Evolutionary conservation across 306 rosid genomes (phyloP), one percentile per base, ranked within the genome.

Genomic region (Gynostemma pentaphyllum): DNA sequence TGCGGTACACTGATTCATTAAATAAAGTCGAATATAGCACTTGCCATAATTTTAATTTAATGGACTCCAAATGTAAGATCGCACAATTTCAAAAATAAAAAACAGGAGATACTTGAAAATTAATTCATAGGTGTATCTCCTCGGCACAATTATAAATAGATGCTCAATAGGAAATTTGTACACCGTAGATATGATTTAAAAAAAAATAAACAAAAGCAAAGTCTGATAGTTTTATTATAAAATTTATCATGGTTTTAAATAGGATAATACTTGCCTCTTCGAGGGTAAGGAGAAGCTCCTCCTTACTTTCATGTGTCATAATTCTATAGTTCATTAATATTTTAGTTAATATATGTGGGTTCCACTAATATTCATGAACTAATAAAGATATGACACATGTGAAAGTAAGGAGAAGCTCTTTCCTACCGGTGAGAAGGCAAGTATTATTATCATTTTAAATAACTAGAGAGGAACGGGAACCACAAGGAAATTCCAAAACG

Each of bases 181-280:
- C 8, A 45, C 28, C 6, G 7, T 28, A 59, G 32, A 60, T 22
- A 22, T 57, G 45, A 28, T 60, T 37, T 39, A 18, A 15, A 36
- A 60, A n/a, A 39, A 60, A 37, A 22, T 13, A 60, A 60, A 59
- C 37, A 59, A 59, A 59, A 59, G 46, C 64, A 59, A n/a, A 57
- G 45, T 34, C 10, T 8, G 34, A 27, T 34, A 34, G 30, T 26
- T 27, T 18, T 56, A 30, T 56, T 18, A 44, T 42, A 56, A 57
- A 57, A 10, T 34, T 32, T 57, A 45, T 57, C 64, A 36, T 32
- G 45, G 24, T 57, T 45, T 57, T 57, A 57, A n/a, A n/a, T n/a
- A n/a, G n/a, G n/a, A n/a, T n/a, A n/a, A n/a, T n/a, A n/a, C n/a
- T n/a, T n/a, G n/a, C n/a, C n/a, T n/a, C n/a, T n/a, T n/a, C n/a